Percentiles rank a stretch among this genome's conserved stretches.
phyloP scores from a whole-genome alignment of 1,139 yeast species.

The Lodderomyces orthopsilosis region DNA sequence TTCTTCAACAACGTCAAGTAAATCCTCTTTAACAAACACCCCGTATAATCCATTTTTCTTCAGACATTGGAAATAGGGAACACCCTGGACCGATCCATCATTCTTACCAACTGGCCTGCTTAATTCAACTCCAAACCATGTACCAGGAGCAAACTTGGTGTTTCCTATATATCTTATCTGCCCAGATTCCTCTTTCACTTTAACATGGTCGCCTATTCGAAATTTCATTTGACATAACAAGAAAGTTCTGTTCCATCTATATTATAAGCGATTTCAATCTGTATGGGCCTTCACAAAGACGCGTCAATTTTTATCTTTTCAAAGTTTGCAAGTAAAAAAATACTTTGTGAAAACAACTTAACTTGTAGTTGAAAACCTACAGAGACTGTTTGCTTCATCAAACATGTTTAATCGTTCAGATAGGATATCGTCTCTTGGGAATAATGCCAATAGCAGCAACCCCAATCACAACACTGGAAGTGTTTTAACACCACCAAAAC shows the following conservation, averaged over 20 bases:
- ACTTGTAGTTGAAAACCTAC: no score
- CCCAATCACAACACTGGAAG: background rate
- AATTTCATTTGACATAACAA: slow-evolving; percentile 9
- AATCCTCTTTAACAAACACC: slow-evolving; percentile 47
- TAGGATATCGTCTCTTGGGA: slow-evolving; percentile 6
- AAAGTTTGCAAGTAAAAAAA: no score
- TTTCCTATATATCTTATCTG: slow-evolving; percentile 48
- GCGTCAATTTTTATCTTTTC: no score
- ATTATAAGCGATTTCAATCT: no score
- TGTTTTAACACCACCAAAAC: slow-evolving; percentile 7
- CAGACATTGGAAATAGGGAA: slow-evolving; percentile 56
- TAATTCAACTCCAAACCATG: slow-evolving; percentile 81
- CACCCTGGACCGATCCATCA: slow-evolving; percentile 71
- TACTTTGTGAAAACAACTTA: no score
- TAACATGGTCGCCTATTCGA: slow-evolving; percentile 40
- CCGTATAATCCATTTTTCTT: slow-evolving; percentile 48
- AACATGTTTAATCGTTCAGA: slow-evolving; percentile 7
- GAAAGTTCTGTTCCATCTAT: no score
- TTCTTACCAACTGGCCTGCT: slow-evolving; percentile 68
- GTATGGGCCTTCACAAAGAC: background rate
- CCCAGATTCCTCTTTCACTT: slow-evolving; percentile 44
- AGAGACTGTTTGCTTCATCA: no score
- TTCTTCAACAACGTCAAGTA: slow-evolving; percentile 7
- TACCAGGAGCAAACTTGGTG: slow-evolving; percentile 59
- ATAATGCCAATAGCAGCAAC: slow-evolving; percentile 1